phyloP scores from a whole-genome alignment of 2,329 filamentous ascomycete genomes.

The Didymella keratinophila region DNA sequence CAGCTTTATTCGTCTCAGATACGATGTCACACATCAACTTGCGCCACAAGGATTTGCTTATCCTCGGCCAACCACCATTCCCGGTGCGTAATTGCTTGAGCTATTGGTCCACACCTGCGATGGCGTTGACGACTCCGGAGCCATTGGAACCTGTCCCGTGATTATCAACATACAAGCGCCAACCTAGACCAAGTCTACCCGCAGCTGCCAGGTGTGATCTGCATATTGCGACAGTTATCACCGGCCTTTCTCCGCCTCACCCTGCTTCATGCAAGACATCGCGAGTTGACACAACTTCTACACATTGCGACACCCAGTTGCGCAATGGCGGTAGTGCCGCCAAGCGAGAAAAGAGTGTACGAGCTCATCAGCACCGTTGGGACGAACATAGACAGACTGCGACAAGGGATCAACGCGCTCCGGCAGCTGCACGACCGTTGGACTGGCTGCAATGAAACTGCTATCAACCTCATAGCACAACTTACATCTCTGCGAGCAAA shows the following conservation, averaged over 20 bases:
- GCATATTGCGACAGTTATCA: constrained; percentile 18
- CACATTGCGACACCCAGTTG: constrained; percentile 11
- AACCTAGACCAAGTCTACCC: constrained; percentile 17
- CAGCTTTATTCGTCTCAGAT: not conserved
- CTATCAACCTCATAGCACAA: constrained; percentile 49
- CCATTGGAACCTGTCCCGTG: constrained; percentile 9
- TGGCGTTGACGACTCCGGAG: constrained; percentile 15
- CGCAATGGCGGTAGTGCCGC: constrained; percentile 37
- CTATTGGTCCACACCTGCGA: constrained; percentile 15
- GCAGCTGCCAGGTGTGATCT: constrained; percentile 6
- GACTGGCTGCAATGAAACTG: constrained; percentile 40
- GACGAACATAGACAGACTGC: constrained; percentile 42
- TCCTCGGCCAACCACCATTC: constrained; percentile 12
- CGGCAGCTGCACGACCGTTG: constrained; percentile 48
- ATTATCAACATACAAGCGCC: constrained; percentile 20
- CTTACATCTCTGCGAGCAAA: constrained; percentile 46
- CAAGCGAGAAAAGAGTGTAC: constrained; percentile 42
- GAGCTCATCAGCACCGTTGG: constrained; percentile 40
- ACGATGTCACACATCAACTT: constrained; percentile 1
- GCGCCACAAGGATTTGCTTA: constrained; percentile 4
- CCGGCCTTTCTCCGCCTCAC: constrained; percentile 18
- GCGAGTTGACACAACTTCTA: constrained; percentile 11
- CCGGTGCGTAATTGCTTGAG: constrained; percentile 17
- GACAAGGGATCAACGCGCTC: constrained; percentile 43
- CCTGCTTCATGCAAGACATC: constrained; percentile 11